Percentiles rank a stretch among this genome's conserved stretches.
phyloP scores from a whole-genome alignment of 2,329 filamentous ascomycete species.

The Claviceps paspali region DNA sequence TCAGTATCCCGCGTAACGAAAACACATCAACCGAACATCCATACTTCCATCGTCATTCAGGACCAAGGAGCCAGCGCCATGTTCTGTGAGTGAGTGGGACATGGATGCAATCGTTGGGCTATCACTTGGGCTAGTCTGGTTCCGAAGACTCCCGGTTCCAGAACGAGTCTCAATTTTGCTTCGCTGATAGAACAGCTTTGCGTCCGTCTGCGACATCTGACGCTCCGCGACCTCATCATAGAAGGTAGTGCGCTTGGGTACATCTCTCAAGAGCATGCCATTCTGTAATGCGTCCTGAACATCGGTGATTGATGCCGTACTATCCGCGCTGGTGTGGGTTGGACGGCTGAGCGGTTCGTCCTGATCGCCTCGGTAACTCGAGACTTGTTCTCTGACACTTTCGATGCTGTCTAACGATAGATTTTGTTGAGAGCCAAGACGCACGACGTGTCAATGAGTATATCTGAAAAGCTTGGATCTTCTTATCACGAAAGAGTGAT shows the following conservation, averaged over 20 bases:
- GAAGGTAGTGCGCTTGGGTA: constrained; percentile 62
- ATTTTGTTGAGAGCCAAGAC: neutral
- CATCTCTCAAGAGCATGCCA: constrained; percentile 45
- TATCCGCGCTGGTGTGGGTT: neutral
- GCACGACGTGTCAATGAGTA: neutral
- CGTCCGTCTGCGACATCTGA: constrained; percentile 84
- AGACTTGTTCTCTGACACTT: neutral
- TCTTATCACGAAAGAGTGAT: neutral
- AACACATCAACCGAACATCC: constrained; percentile 1
- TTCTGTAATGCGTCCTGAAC: constrained; percentile 25
- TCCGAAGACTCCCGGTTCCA: constrained; percentile 16
- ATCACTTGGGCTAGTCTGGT: constrained; percentile 27
- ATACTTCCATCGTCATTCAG: constrained; percentile 16
- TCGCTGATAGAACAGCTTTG: constrained; percentile 89
- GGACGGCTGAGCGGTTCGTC: neutral
- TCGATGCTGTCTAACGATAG: neutral
- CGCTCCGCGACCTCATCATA: constrained; percentile 92
- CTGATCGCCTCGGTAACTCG: neutral
- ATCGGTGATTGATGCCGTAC: constrained; percentile 6
- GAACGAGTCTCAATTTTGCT: constrained; percentile 50
- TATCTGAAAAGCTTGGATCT: neutral
- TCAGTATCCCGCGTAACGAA: constrained; percentile 1
- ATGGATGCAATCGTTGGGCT: constrained; percentile 29
- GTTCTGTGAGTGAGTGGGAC: constrained; percentile 20
- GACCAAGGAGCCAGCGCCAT: constrained; percentile 20